phyloP scores from a whole-genome alignment of 2,329 filamentous ascomycete genomes.

The Ciborinia camelliae region DNA sequence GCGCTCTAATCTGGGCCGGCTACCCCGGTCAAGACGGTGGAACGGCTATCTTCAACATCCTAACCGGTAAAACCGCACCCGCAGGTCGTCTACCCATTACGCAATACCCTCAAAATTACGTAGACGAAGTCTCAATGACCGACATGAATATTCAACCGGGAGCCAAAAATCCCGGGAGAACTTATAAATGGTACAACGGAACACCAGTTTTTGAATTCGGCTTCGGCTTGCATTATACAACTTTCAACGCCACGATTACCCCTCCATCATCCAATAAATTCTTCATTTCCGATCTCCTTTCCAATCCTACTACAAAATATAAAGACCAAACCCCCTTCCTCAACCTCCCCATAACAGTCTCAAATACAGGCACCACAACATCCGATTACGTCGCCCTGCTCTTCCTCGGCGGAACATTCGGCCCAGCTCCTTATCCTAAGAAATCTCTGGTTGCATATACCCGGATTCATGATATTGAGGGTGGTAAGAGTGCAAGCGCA shows the following conservation, averaged over 20 bases:
- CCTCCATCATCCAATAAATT: conserved; percentile 1
- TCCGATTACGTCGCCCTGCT: conserved; percentile 53
- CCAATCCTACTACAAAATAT: neutral
- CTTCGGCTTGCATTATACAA: conserved; percentile 43
- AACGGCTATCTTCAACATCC: conserved; percentile 50
- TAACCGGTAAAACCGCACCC: conserved; percentile 44
- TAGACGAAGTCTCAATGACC: conserved; percentile 49
- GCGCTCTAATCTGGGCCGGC: conserved; percentile 53
- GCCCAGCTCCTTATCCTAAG: conserved; percentile 49
- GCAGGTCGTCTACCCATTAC: conserved; percentile 51
- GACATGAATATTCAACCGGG: conserved; percentile 54
- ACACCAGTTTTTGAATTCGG: conserved; percentile 52
- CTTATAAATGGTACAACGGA: conserved; percentile 56
- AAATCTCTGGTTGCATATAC: conserved; percentile 52
- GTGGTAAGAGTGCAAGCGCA: conserved; percentile 37
- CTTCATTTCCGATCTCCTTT: conserved; percentile 16
- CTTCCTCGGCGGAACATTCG: conserved; percentile 48
- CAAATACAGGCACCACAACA: conserved; percentile 47
- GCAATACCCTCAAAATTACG: conserved; percentile 54
- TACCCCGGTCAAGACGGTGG: conserved; percentile 61
- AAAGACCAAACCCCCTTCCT: conserved; percentile 36
- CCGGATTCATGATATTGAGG: conserved; percentile 34
- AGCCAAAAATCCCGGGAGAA: conserved; percentile 45
- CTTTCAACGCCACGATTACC: conserved; percentile 15
- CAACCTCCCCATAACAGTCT: conserved; percentile 41